Conservation (phyloP, 2,329 filamentous ascomycete genomes). For the Neonectria sp. region DNA sequence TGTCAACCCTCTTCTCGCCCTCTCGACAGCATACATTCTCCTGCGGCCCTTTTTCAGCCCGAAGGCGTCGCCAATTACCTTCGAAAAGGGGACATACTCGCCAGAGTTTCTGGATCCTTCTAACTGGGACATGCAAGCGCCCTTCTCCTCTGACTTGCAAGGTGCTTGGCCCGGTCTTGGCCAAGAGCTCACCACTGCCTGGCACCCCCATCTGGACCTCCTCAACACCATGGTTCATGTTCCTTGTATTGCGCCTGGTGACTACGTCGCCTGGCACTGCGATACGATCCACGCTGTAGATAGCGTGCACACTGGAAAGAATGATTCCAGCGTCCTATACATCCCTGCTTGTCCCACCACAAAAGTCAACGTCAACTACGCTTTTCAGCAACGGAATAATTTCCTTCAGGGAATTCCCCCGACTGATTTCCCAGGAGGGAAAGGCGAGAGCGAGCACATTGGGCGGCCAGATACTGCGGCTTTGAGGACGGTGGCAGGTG, state of each 20-base stretch:
- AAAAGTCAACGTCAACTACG: constrained; percentile 79
- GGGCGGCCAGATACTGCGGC: constrained; percentile 59
- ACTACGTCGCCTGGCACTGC: constrained; percentile 89
- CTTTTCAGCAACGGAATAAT: constrained; percentile 77
- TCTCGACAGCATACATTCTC: constrained; percentile 86
- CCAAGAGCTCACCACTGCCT: constrained; percentile 76
- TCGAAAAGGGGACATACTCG: constrained; percentile 43
- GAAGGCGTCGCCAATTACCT: background rate
- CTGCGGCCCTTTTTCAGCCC: constrained; percentile 87
- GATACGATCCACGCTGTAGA: constrained; percentile 89
- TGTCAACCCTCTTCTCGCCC: constrained; percentile 83
- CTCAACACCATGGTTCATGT: constrained; percentile 79
- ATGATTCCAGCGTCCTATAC: constrained; percentile 88
- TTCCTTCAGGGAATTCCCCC: constrained; percentile 78
- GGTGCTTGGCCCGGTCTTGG: constrained; percentile 78
- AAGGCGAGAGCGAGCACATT: constrained; percentile 73
- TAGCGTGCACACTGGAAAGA: constrained; percentile 77
- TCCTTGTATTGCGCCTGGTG: constrained; percentile 78
- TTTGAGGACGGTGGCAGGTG: constrained; percentile 30
- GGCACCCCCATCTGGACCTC: constrained; percentile 82
- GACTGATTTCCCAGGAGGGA: constrained; percentile 80
- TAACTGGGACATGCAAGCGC: constrained; percentile 72
- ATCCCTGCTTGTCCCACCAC: constrained; percentile 92
- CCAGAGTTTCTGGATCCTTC: constrained; percentile 60
- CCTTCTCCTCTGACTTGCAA: constrained; percentile 74